Base-by-base conservation (phyloP, 2,329 filamentous ascomycete species). In the Aspergillus pseudonomiae region DNA sequence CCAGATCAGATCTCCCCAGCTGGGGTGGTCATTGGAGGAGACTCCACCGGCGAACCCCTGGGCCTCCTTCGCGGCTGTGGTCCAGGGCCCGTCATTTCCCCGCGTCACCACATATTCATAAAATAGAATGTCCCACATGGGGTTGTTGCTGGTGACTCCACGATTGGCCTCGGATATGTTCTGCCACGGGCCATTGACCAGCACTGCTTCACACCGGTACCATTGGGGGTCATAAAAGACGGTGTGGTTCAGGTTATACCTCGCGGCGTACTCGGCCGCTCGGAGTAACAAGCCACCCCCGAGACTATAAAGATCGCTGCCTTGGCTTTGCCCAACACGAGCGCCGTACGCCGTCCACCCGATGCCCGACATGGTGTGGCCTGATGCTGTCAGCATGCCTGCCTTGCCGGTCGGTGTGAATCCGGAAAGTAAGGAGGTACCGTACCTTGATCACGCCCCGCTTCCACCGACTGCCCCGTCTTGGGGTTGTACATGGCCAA, bases 181-280 rank as follows among this genome's bases (percentile, higher is more conserved):
- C 4, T 63, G 60, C 78, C 79, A 81, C 9, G 79, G 79, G 0
- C 77, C 79, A 59, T 77, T 74, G 4, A 80, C 74, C 19, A 81
- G 67, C 1, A 80, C 70, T 0, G 78, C 78, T 61, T 81, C 79
- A 57, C 79, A 81, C 0, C 79, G 72, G 43, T 73, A 77, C 62
- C 73, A 79, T 6, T 68, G 72, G 3, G 72, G 75, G 52, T 80
- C 74, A 46, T 77, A 81, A 0, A 66, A 55, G 0, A 81, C 78
- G 0, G 67, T 71, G 4, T 77, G 58, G 21, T 74, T 74, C 0
- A 81, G 67, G 30, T 79, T 80, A 61, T 75, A 81, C 45, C 74
- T 75, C n/a, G 78, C 79, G 1, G 73, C 65, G 63, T 81, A 81
- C 62, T 81, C 78, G 0, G 73, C 71, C 3, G 68, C 79, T 55